Conservation (phyloP, 2,329 filamentous ascomycete species). For the Pseudocercospora crystallina region DNA sequence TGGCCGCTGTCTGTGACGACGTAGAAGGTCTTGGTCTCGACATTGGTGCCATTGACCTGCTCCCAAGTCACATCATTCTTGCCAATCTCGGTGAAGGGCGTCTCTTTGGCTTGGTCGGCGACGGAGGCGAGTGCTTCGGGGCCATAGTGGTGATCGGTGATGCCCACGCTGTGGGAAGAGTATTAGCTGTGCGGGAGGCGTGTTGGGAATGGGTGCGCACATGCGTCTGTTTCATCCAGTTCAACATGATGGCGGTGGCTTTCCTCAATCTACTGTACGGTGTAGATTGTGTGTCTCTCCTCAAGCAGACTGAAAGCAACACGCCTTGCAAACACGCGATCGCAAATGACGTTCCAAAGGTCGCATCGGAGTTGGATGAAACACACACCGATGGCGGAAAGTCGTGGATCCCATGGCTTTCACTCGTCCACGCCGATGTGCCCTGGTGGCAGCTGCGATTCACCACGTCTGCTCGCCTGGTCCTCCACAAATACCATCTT, state of each 20-base stretch:
- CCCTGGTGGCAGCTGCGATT: too few relatives aligned
- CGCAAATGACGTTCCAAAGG: too few relatives aligned
- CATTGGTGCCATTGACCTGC: constrained; percentile 76
- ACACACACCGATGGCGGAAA: too few relatives aligned
- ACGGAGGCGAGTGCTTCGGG: constrained; percentile 84
- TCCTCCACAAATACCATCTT: too few relatives aligned
- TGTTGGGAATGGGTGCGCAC: constrained; percentile 38
- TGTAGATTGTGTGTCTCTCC: too few relatives aligned
- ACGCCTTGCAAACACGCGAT: too few relatives aligned
- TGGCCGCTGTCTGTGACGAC: constrained; percentile 75
- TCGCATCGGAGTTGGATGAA: too few relatives aligned
- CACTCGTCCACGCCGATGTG: too few relatives aligned
- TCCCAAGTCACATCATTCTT: constrained; percentile 81
- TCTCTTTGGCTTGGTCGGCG: constrained; percentile 73
- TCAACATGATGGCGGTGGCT: constrained; percentile 65
- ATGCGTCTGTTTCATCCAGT: constrained; percentile 91
- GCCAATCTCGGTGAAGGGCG: constrained; percentile 75
- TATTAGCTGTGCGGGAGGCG: constrained; percentile 24
- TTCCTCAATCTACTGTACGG: too few relatives aligned
- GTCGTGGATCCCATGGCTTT: too few relatives aligned
- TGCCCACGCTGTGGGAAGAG: constrained; percentile 57
- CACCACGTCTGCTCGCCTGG: too few relatives aligned
- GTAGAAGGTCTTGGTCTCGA: constrained; percentile 96
- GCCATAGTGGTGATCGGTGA: constrained; percentile 94
- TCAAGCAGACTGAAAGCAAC: too few relatives aligned